Evolutionary conservation across 2,329 filamentous ascomycete species (phyloP).

Genomic region (Dothistroma pini): DNA sequence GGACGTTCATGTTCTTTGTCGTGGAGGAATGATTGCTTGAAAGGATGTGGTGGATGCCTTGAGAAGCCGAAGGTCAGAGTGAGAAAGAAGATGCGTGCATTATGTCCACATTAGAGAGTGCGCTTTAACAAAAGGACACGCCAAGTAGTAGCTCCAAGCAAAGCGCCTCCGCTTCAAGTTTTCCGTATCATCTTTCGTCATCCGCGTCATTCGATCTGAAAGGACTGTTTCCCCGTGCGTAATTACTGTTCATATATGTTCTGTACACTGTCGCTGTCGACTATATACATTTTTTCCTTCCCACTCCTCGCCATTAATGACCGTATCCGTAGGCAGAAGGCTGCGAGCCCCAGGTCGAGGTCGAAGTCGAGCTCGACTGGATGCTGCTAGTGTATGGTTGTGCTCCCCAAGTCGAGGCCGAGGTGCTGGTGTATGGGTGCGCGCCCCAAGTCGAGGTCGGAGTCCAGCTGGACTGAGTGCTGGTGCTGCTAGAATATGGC

Average conservation of each 20-base stretch:
- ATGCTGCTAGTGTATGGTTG: background rate
- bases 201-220: background rate
- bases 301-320: background rate
- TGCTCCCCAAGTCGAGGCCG: background rate
- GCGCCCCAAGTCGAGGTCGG: background rate
- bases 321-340: background rate
- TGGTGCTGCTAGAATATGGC: background rate
- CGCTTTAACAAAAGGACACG: background rate
- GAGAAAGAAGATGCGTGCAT: background rate
- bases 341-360: background rate
- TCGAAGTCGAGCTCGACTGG: background rate
- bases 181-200: background rate
- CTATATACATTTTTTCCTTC: background rate
- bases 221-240: background rate
- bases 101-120: background rate
- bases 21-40: too few relatives aligned
- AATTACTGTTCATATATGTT: constrained; percentile 3
- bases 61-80: too few relatives aligned
- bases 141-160: background rate
- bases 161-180: background rate
- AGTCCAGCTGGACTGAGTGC: background rate
- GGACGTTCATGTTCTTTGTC: too few relatives aligned
- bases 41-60: too few relatives aligned
- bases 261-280: background rate
- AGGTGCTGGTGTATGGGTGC: background rate